A percentile compares a stretch with the other conserved stretches of the same genome.
Conservation (phyloP, 2,329 filamentous ascomycete species). For the Penicillium sumatraense region DNA sequence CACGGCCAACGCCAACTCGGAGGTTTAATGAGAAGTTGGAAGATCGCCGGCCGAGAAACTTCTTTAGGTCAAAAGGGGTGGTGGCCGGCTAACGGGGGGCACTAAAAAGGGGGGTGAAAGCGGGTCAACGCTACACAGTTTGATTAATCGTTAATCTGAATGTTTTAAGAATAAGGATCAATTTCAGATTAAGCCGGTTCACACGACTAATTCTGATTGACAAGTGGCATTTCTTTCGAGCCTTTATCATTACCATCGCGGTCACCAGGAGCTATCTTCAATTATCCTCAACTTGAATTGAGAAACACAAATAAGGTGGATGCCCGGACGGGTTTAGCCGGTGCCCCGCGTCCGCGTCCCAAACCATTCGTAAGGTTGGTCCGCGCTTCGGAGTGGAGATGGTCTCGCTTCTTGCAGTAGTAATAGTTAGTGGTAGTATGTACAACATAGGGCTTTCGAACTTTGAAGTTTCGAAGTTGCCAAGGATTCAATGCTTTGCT, state of each 20-base stretch:
- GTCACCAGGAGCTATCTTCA: no score
- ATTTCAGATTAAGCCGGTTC: no score
- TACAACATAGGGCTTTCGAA: not conserved
- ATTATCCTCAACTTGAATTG: no score
- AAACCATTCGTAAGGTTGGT: not conserved
- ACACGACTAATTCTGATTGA: no score
- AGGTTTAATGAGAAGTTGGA: slow-evolving; percentile 29
- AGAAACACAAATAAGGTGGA: not conserved
- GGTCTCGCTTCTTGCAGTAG: not conserved
- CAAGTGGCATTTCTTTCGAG: no score
- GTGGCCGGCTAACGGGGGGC: slow-evolving; percentile 20
- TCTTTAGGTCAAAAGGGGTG: slow-evolving; percentile 30
- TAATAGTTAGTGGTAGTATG: no score
- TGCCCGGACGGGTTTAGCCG: slow-evolving; percentile 29
- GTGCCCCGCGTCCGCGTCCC: slow-evolving; percentile 27
- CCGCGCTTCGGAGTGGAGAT: not conserved
- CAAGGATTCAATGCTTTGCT: not conserved
- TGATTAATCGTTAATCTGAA: slow-evolving; percentile 3
- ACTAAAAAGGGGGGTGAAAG: slow-evolving; percentile 17
- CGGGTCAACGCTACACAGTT: slow-evolving; percentile 11
- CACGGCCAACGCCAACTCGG: slow-evolving; percentile 22
- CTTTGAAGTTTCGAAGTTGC: not conserved
- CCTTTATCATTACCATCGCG: not conserved
- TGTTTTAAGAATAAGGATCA: not conserved
- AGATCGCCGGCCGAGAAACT: slow-evolving; percentile 30